Evolutionary conservation across 2,329 filamentous ascomycete species (phyloP).

Genomic region (Sclerotinia spermophila): DNA sequence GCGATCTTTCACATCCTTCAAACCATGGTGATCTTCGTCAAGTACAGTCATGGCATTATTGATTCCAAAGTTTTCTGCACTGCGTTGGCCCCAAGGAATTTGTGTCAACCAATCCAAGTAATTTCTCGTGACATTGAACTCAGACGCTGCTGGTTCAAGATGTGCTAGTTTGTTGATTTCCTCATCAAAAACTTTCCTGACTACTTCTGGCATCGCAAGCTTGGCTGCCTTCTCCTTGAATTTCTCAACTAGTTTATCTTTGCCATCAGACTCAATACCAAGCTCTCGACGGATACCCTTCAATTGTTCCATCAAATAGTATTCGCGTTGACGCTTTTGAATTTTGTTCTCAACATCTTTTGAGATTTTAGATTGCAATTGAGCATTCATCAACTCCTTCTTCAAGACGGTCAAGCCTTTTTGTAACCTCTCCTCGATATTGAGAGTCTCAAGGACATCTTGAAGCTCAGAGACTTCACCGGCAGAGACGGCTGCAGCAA

Average conservation of each 20-base stretch:
- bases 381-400: conserved; percentile 97
- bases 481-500: conserved; percentile 93
- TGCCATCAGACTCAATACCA: conserved; percentile 94
- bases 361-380: conserved; percentile 93
- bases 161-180: conserved; percentile 96
- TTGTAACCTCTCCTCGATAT: conserved; percentile 87
- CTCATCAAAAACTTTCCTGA: conserved; percentile 97
- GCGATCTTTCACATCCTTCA: conserved; percentile 97
- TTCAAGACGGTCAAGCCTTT: conserved; percentile 91
- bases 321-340: conserved; percentile 93
- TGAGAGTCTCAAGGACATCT: conserved; percentile 81
- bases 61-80: conserved; percentile 94
- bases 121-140: conserved; percentile 98
- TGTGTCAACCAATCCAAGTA: conserved; percentile 99
- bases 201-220: conserved; percentile 92
- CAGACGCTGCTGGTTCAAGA: conserved; percentile 89
- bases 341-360: conserved; percentile 98
- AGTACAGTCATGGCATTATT: conserved; percentile 84
- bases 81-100: conserved; percentile 94
- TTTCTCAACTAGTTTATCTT: conserved; percentile 95
- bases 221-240: conserved; percentile 95
- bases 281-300: conserved; percentile 95
- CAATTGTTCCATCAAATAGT: conserved; percentile 99
- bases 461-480: conserved; percentile 91
- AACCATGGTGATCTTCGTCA: conserved; percentile 92